Evolutionary conservation across 192 early-diverging fungal genomes (phyloP).

Genomic region (Backusella australiensis): DNA sequence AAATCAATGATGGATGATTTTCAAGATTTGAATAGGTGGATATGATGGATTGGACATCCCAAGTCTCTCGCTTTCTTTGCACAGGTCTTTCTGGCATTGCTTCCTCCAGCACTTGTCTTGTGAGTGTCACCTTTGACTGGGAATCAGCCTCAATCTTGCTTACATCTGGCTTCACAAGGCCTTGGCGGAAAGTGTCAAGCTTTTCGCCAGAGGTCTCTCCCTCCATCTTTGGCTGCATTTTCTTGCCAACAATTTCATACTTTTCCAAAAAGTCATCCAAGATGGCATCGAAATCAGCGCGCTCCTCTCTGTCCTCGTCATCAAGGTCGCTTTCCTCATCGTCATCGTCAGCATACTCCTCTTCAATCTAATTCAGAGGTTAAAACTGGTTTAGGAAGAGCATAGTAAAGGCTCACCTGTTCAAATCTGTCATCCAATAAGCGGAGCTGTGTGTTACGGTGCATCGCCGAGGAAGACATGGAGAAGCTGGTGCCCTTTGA

Average conservation of each 20-base stretch:
- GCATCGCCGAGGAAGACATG: constrained; percentile 93
- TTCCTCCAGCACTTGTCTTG: constrained; percentile 9
- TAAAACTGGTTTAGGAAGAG: neutral
- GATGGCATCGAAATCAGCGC: constrained; percentile 73
- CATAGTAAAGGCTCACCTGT: constrained; percentile 38
- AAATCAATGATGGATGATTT: constrained; percentile 85
- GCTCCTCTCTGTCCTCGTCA: constrained; percentile 47
- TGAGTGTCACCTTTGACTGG: constrained; percentile 18
- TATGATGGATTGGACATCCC: constrained; percentile 93
- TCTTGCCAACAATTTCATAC: constrained; percentile 71
- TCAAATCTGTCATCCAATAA: constrained; percentile 95
- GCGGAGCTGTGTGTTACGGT: constrained; percentile 86
- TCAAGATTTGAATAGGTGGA: constrained; percentile 93
- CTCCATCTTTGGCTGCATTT: constrained; percentile 64
- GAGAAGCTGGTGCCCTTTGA: constrained; percentile 63
- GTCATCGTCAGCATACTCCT: constrained; percentile 56
- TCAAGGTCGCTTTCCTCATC: constrained; percentile 54
- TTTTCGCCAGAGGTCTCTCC: constrained; percentile 60
- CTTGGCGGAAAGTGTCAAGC: constrained; percentile 58
- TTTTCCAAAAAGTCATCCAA: constrained; percentile 76
- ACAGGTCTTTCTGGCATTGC: constrained; percentile 42
- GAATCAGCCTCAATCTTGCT: constrained; percentile 35
- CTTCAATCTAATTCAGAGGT: constrained; percentile 44
- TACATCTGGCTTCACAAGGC: constrained; percentile 38
- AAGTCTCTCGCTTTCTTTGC: constrained; percentile 61